Conservation (phyloP, 23 red algal species). For the Gracilariopsis chorda region DNA sequence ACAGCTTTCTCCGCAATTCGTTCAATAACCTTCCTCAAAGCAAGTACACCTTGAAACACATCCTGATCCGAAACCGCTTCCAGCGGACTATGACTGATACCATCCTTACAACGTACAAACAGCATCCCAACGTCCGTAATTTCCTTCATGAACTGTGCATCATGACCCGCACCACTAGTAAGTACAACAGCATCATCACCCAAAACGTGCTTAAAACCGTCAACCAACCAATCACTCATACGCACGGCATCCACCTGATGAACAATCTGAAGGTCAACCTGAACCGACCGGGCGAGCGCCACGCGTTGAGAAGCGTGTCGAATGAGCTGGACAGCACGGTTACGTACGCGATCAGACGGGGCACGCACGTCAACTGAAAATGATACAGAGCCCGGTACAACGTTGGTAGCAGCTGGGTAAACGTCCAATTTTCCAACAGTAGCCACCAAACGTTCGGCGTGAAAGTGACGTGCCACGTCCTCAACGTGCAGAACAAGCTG, state of each 20-base stretch:
- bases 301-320: not conserved
- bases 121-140: constrained; percentile 71
- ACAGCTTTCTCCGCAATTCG: constrained; percentile 37
- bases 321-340: not conserved
- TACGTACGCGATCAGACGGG: not conserved
- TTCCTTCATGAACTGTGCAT: constrained; percentile 57
- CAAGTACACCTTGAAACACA: constrained; percentile 3
- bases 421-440: constrained; percentile 69
- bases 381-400: constrained; percentile 24
- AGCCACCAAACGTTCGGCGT: constrained; percentile 32
- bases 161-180: constrained; percentile 86
- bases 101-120: constrained; percentile 72
- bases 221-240: constrained; percentile 45
- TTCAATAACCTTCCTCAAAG: constrained; percentile 17
- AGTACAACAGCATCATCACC: constrained; percentile 5
- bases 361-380: constrained; percentile 57
- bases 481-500: constrained; percentile 54
- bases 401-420: constrained; percentile 26
- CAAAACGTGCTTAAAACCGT: constrained; percentile 10
- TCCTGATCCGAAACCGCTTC: constrained; percentile 50
- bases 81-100: constrained; percentile 66
- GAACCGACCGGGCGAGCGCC: not conserved
- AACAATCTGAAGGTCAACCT: not conserved
- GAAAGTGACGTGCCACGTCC: not conserved
- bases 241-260: constrained; percentile 50